Evolutionary conservation across 2,329 filamentous ascomycete genomes (phyloP).

Genomic region (Cadophora gregata): DNA sequence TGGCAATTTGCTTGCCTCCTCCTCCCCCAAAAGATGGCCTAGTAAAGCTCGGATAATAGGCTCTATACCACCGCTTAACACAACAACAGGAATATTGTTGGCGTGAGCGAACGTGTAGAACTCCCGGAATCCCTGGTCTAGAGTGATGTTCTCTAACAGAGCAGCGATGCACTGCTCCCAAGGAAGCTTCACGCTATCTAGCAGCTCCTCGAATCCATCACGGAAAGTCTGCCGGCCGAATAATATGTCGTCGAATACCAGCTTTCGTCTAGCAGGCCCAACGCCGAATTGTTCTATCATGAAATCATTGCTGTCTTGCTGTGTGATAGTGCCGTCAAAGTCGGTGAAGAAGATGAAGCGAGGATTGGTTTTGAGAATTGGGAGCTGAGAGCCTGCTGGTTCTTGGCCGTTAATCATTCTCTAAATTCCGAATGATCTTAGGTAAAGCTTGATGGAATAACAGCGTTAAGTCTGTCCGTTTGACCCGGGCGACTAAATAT

Average conservation of each 20-base stretch:
- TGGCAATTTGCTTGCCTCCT: conserved; percentile 74
- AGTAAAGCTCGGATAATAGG: conserved; percentile 87
- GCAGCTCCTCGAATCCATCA: conserved; percentile 89
- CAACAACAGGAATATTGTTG: conserved; percentile 88
- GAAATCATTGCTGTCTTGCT: conserved; percentile 67
- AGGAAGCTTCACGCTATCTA: conserved; percentile 81
- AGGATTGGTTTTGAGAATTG: conserved; percentile 2
- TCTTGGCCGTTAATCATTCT: conserved; percentile 4
- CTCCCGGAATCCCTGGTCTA: conserved; percentile 85
- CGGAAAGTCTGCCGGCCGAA: conserved; percentile 74
- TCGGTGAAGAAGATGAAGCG: conserved; percentile 97
- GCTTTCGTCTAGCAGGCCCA: conserved; percentile 70
- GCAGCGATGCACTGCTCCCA: conserved; percentile 81
- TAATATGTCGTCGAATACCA: conserved; percentile 79
- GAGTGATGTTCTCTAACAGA: conserved; percentile 80
- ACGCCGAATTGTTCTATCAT: conserved; percentile 93
- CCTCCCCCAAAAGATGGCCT: conserved; percentile 73
- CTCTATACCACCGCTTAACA: conserved; percentile 91
- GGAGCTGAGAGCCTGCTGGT: neutral
- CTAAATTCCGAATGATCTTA: neutral
- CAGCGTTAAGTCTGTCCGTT: neutral
- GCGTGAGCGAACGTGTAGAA: conserved; percentile 84
- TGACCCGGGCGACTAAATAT: neutral
- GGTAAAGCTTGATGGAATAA: neutral
- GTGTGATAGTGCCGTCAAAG: conserved; percentile 94